phyloP scores from a whole-genome alignment of 2,329 filamentous ascomycete species.

The Dendryphion nanum region DNA sequence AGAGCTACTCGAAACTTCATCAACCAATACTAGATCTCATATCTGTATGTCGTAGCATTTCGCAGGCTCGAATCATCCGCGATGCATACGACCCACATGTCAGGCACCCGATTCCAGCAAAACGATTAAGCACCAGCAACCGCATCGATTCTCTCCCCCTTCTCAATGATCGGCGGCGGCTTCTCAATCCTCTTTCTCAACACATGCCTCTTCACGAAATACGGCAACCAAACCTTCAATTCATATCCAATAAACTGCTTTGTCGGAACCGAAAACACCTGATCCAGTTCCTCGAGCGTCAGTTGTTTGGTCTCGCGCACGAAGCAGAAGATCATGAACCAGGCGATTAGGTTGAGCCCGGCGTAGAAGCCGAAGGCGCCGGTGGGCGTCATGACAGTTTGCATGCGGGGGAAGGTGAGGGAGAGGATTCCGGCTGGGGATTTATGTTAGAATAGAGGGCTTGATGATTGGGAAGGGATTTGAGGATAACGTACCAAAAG shows the following conservation, averaged over 20 bases:
- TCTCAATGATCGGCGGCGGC: constrained; percentile 41
- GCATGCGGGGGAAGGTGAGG: constrained; percentile 41
- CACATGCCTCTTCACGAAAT: constrained; percentile 43
- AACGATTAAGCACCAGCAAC: too few species aligned
- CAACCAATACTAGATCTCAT: too few species aligned
- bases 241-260: constrained; percentile 41
- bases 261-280: constrained; percentile 38
- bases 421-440: constrained; percentile 29
- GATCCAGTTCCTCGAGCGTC: constrained; percentile 38
- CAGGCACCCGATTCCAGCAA: too few species aligned
- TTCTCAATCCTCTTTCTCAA: constrained; percentile 37
- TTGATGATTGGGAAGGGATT: background rate
- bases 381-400: constrained; percentile 36
- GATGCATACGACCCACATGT: too few species aligned
- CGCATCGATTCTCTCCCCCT: too few species aligned
- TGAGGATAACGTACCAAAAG: constrained; percentile 26
- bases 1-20: too few species aligned
- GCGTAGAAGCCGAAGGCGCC: constrained; percentile 44
- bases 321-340: constrained; percentile 41
- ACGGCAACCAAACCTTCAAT: constrained; percentile 39
- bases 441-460: background rate
- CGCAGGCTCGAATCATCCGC: too few species aligned
- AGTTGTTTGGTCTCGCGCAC: constrained; percentile 41
- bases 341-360: constrained; percentile 40
- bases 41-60: too few species aligned